Base-by-base conservation (phyloP, 2,329 filamentous ascomycete species). In the Talaromyces sp. region DNA sequence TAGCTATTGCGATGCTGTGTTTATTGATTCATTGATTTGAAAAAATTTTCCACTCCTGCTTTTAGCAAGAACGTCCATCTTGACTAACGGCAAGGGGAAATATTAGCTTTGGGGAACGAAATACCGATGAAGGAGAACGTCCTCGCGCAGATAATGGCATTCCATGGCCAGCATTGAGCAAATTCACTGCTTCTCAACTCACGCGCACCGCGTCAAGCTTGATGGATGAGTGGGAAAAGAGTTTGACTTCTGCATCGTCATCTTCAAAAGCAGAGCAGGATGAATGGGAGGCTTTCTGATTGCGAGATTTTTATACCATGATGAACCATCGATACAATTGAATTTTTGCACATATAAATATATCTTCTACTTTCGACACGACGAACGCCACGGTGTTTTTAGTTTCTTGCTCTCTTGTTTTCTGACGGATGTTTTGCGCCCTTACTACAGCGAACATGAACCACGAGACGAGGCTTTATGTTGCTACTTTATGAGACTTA, bases 201-300 rank as follows among this genome's bases (percentile, higher is more conserved):
- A 89, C 91, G 70, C 83, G 85, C 37, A 93, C 89, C 0, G 89
- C 92, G n/a, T 89, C 86, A 36, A 89, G 88, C 62, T 80, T 96
- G 58, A 91, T 97, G 84, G 88, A 86, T 63, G 91, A 96, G 69
- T 96, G 91, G 89, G 93, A 97, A 76, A 89, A 85, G 72, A 89
- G 84, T 63, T 77, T 92, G 13, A 84, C 82, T 2, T 79, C 84
- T 35, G 77, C 81, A 1, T 54, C 66, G 72, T 3, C 40, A 21
- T 50, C 48, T 10, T 35, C 33, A 13, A 45, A 60, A 35, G 33
- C 57, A 25, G 60, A 56, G 22, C 50, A 60, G 19, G 57, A 59
- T 19, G 56, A 60, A 11, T 61, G 60, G 60, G 56, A 58, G 33
- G 31, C 60, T 17, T 59, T 59, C 15, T 59, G n/a, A 52, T 35